Percentiles rank a stretch among this genome's conserved stretches.
Conservation (phyloP, 2,329 filamentous ascomycete genomes). For the Penicillium sp. region DNA sequence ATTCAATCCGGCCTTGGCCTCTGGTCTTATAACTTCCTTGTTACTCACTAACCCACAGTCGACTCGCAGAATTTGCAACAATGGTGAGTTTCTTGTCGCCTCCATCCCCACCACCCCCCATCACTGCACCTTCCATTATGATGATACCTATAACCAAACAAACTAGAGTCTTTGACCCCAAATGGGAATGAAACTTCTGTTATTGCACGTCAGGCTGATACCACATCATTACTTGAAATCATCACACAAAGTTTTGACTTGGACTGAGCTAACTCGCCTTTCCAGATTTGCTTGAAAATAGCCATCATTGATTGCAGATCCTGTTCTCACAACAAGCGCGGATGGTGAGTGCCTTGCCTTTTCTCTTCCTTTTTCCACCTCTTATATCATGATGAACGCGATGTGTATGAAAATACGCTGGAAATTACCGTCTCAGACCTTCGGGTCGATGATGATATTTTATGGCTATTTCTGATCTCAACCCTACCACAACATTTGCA, state of each 20-base stretch:
- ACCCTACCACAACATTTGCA: slow-evolving; percentile 16
- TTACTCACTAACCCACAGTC: slow-evolving; percentile 2
- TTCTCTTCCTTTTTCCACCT: slow-evolving; percentile 37
- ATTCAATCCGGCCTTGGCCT: neutral
- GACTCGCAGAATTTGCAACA: slow-evolving; percentile 8
- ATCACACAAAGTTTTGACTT: slow-evolving; percentile 13
- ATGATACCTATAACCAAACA: slow-evolving; percentile 78
- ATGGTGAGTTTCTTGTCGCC: slow-evolving; percentile 32
- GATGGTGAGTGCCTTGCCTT: slow-evolving; percentile 29
- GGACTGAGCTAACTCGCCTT: slow-evolving; percentile 22
- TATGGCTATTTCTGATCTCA: slow-evolving; percentile 80
- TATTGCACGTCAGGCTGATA: slow-evolving; percentile 96
- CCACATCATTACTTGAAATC: slow-evolving; percentile 32
- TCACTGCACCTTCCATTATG: slow-evolving; percentile 52
- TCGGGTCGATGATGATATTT: slow-evolving; percentile 71
- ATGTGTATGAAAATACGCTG: slow-evolving; percentile 67
- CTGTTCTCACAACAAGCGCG: neutral
- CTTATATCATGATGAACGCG: slow-evolving; percentile 59
- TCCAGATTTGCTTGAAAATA: slow-evolving; percentile 19
- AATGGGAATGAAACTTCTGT: slow-evolving; percentile 72
- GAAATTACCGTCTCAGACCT: slow-evolving; percentile 93
- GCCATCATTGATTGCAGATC: neutral
- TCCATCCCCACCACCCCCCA: slow-evolving; percentile 14
- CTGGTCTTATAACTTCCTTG: neutral
- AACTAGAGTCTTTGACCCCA: slow-evolving; percentile 98